A percentile compares a stretch with the other conserved stretches of the same genome.
Conservation (phyloP, 1,284 basidiomycete species). For the Fistulina hepatica region DNA sequence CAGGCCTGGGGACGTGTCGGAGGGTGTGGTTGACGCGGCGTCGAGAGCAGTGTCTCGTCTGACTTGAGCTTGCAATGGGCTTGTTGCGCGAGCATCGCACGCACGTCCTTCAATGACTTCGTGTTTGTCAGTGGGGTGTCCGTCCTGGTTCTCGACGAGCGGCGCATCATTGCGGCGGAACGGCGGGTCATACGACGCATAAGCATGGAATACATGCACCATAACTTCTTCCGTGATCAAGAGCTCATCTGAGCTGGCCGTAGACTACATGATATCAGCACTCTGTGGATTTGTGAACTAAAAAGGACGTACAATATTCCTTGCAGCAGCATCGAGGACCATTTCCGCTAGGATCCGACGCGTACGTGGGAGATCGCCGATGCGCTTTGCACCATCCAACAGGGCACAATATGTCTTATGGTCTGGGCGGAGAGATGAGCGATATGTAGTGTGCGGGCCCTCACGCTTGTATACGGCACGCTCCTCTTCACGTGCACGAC, state of each 20-base stretch:
- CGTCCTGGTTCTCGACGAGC: conserved; percentile 19
- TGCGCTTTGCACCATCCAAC: conserved; percentile 80
- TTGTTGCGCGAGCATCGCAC: not conserved
- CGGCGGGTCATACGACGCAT: conserved; percentile 71
- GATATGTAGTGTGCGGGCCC: no score
- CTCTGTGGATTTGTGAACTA: conserved; percentile 21
- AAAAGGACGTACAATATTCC: no score
- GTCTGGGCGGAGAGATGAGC: conserved; percentile 51
- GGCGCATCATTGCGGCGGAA: conserved; percentile 41
- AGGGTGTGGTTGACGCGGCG: no score
- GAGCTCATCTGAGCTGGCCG: conserved; percentile 18
- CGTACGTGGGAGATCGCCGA: conserved; percentile 73
- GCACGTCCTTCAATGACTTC: conserved; percentile 4
- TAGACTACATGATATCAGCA: conserved; percentile 14
- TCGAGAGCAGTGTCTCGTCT: no score
- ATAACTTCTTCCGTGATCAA: conserved; percentile 66
- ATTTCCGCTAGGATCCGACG: conserved; percentile 92
- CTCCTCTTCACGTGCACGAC: conserved; percentile 58
- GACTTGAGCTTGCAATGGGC: no score
- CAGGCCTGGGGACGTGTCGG: no score
- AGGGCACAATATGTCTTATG: conserved; percentile 70
- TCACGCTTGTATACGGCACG: no score
- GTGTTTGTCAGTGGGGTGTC: conserved; percentile 10
- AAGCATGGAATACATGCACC: conserved; percentile 80
- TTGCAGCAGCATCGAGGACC: conserved; percentile 30